Evolutionary conservation across 352 stramenopile species (phyloP).

Genomic region (Pythium pectinolyticum): DNA sequence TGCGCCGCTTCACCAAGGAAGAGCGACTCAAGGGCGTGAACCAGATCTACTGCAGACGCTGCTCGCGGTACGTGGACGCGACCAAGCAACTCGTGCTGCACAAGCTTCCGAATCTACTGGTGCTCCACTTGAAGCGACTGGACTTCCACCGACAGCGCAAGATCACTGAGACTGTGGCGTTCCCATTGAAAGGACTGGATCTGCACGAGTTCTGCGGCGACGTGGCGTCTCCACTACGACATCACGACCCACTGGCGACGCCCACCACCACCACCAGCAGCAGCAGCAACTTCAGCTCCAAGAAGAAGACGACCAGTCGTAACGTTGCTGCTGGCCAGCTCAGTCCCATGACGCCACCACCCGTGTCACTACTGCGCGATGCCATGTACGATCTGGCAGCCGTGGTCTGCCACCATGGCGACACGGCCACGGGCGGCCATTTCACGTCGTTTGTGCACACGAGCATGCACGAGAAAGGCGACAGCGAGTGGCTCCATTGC

Average conservation of each 20-base stretch:
- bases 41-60: constrained; percentile 63
- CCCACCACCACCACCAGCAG: too few species aligned
- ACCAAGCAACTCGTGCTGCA: constrained; percentile 66
- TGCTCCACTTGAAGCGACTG: constrained; percentile 75
- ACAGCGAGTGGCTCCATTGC: constrained; percentile 60
- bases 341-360: constrained; percentile 17
- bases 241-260: too few species aligned
- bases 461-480: constrained; percentile 26
- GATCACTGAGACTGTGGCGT: constrained; percentile 44
- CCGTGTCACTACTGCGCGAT: constrained; percentile 20
- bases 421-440: constrained; percentile 65
- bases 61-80: constrained; percentile 54
- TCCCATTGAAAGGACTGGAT: constrained; percentile 37
- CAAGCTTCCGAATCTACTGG: constrained; percentile 64
- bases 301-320: constrained; percentile 10
- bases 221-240: constrained; percentile 8
- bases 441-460: constrained; percentile 62
- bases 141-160: constrained; percentile 72
- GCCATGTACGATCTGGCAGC: constrained; percentile 63
- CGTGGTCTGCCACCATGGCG: constrained; percentile 69
- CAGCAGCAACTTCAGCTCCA: not conserved
- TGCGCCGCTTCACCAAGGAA: constrained; percentile 50
- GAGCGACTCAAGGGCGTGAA: constrained; percentile 59
- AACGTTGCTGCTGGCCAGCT: constrained; percentile 1
- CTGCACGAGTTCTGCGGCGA: constrained; percentile 46